phyloP scores from a whole-genome alignment of 495 filamentous ascomycete genomes.

The Neurospora intermedia region DNA sequence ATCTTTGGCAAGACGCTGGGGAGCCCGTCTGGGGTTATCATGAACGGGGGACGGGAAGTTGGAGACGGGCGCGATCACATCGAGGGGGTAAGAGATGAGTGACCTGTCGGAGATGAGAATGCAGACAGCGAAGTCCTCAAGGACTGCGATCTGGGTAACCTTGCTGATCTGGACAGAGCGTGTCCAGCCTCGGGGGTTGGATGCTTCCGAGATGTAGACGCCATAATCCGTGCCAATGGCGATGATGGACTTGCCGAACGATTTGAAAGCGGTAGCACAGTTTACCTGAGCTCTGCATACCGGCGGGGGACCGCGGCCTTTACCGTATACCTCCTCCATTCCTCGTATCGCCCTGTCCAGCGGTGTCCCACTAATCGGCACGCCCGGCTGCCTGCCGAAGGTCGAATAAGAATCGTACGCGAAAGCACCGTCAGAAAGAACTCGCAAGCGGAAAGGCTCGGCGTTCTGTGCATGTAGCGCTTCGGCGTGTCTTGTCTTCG shows the following conservation, averaged over 20 bases:
- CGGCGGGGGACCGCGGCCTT: conserved; percentile 55
- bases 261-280: conserved; percentile 83
- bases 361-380: conserved; percentile 73
- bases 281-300: conserved; percentile 79
- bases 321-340: conserved; percentile 64
- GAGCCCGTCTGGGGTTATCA: conserved; percentile 62
- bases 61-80: conserved; percentile 69
- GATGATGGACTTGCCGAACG: conserved; percentile 74
- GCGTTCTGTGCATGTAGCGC: conserved; percentile 86
- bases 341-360: conserved; percentile 84
- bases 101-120: conserved; percentile 84
- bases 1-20: conserved; percentile 87
- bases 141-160: conserved; percentile 87
- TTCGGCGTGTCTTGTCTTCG: conserved; percentile 85
- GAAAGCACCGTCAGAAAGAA: conserved; percentile 89
- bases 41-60: conserved; percentile 48
- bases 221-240: conserved; percentile 94
- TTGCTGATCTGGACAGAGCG: conserved; percentile 62
- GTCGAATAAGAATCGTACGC: conserved; percentile 57
- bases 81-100: conserved; percentile 88
- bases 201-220: conserved; percentile 75
- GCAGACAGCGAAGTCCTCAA: conserved; percentile 91
- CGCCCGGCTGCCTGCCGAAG: conserved; percentile 32
- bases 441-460: conserved; percentile 85
- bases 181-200: conserved; percentile 80